phyloP scores from a whole-genome alignment of 495 filamentous ascomycete genomes.

The Penicillium turbatum region DNA sequence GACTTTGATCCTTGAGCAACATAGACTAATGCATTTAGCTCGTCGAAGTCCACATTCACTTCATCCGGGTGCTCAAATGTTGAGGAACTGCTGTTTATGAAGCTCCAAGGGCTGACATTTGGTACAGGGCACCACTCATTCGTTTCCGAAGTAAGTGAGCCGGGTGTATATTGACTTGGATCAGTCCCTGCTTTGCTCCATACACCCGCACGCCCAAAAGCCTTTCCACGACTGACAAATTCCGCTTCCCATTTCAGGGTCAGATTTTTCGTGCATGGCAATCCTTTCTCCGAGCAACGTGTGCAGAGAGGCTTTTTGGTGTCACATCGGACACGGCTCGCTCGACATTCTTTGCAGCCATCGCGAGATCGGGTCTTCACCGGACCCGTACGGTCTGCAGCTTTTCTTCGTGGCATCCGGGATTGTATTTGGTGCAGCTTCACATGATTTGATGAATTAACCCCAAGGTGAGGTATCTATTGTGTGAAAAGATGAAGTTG shows the following conservation, averaged over 20 bases:
- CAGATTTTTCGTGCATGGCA: slow-evolving; percentile 38
- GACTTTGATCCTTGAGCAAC: neutral
- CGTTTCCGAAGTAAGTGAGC: slow-evolving; percentile 10
- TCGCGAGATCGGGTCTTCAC: slow-evolving; percentile 44
- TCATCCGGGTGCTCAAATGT: slow-evolving; percentile 30
- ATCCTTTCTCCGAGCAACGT: slow-evolving; percentile 34
- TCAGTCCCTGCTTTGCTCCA: slow-evolving; percentile 34
- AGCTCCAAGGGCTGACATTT: slow-evolving; percentile 31
- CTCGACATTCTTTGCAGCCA: slow-evolving; percentile 43
- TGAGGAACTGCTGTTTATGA: slow-evolving; percentile 36
- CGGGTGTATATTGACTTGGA: slow-evolving; percentile 9
- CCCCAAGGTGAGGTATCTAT: neutral
- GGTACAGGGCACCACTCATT: slow-evolving; percentile 34
- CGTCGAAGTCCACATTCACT: slow-evolving; percentile 29
- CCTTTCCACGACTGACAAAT: slow-evolving; percentile 40
- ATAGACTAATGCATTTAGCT: slow-evolving; percentile 23
- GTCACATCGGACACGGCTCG: slow-evolving; percentile 43
- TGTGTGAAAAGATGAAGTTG: neutral
- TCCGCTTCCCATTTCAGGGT: slow-evolving; percentile 47
- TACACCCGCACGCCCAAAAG: slow-evolving; percentile 43
- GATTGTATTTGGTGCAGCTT: slow-evolving; percentile 5
- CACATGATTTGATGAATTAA: slow-evolving; percentile 22
- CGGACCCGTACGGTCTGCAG: slow-evolving; percentile 39
- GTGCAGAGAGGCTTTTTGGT: slow-evolving; percentile 42
- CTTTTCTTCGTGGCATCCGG: slow-evolving; percentile 44